These are phyloP conservation scores for Diaporthe nobilis DNA, from an alignment of 2,329 filamentous ascomycete genomes.

Conservation along the genomic window DNA sequence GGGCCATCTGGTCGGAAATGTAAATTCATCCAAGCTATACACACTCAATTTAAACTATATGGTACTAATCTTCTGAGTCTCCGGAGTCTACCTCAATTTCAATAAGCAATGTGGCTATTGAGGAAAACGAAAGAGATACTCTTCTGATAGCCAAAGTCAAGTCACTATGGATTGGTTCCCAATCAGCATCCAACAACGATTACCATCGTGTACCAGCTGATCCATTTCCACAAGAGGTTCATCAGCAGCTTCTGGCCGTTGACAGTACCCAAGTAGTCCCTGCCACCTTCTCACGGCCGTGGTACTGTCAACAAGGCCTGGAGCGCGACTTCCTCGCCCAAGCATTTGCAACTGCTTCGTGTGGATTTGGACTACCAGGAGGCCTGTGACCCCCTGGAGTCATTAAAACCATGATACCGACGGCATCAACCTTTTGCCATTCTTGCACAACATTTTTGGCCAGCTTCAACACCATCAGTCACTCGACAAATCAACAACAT, in stretches of 20 bases:
- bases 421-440: not conserved
- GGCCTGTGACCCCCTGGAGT: not conserved
- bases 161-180: not conserved
- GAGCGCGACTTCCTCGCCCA: not conserved
- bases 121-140: not conserved
- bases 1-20: not conserved
- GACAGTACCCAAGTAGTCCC: not conserved
- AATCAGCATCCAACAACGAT: not conserved
- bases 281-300: not conserved
- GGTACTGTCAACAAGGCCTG: not conserved
- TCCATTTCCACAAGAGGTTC: not conserved
- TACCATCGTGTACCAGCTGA: not conserved
- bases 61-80: not conserved
- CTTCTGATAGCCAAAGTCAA: not conserved
- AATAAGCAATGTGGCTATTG: not conserved
- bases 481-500: not conserved
- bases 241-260: not conserved
- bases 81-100: not conserved
- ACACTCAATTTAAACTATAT: not conserved
- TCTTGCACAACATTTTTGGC: not conserved
- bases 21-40: not conserved
- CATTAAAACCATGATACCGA: not conserved
- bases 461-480: not conserved
- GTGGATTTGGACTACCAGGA: too few species aligned
- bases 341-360: not conserved